These are phyloP conservation scores for Tuctoria greenei DNA, from an alignment of 176 grass and related monocot genomes.

Conservation along the genomic window DNA sequence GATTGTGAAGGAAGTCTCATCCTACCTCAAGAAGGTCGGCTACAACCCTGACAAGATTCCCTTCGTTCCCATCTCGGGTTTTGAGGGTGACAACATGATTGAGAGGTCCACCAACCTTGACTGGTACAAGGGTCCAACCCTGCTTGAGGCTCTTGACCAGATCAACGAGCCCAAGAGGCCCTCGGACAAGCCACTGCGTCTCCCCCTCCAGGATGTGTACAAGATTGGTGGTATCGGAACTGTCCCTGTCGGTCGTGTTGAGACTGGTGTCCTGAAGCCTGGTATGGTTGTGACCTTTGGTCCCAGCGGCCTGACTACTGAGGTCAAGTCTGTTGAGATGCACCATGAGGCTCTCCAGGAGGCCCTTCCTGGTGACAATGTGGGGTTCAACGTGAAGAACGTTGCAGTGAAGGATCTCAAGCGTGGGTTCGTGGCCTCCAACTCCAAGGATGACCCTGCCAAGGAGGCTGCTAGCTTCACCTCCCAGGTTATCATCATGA, in stretches of 20 bases:
- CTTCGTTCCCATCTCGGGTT: constrained; percentile 21
- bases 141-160: constrained; percentile 66
- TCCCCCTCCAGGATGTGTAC: constrained; percentile 97
- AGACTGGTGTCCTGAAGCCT: constrained; percentile 79
- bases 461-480: constrained; percentile 87
- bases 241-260: constrained; percentile 77
- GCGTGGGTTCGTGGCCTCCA: constrained; percentile 78
- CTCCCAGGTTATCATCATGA: constrained; percentile 95
- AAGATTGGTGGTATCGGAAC: constrained; percentile 96
- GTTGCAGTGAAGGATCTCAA: constrained; percentile 89
- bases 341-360: constrained; percentile 86
- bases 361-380: constrained; percentile 77
- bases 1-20: constrained; percentile 28
- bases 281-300: constrained; percentile 86
- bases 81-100: constrained; percentile 29
- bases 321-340: constrained; percentile 96
- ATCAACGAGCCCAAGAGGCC: constrained; percentile 87
- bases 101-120: constrained; percentile 30
- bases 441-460: constrained; percentile 93
- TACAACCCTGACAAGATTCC: constrained; percentile 31
- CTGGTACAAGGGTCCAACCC: constrained; percentile 28
- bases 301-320: constrained; percentile 72
- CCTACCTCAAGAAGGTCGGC: constrained; percentile 20
- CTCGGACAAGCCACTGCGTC: constrained; percentile 89
- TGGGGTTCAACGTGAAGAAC: constrained; percentile 85